Conservation (phyloP, 2,329 filamentous ascomycete genomes). For the Ceratocystis smalleyi region DNA sequence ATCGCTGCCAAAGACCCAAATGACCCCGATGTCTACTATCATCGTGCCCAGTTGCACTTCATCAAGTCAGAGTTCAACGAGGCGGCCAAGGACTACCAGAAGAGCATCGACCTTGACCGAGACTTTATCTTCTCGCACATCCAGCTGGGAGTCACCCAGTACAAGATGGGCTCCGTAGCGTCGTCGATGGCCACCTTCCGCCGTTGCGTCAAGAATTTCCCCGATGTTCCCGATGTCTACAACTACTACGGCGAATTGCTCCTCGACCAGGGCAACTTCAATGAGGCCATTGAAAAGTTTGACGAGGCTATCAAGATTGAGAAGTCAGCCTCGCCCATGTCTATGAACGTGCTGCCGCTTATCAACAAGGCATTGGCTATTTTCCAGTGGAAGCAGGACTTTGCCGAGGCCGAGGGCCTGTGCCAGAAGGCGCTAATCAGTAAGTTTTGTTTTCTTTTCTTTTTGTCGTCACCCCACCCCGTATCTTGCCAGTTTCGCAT, state of each 20-base stretch:
- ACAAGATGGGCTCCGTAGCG: conserved; percentile 97
- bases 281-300: conserved; percentile 94
- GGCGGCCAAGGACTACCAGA: conserved; percentile 96
- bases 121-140: conserved; percentile 99
- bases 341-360: conserved; percentile 91
- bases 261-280: conserved; percentile 88
- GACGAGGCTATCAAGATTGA: conserved; percentile 98
- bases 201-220: conserved; percentile 95
- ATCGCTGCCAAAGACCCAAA: conserved; percentile 71
- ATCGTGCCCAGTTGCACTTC: conserved; percentile 95
- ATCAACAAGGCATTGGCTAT: conserved; percentile 97
- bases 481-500: not conserved
- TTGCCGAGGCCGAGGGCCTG: conserved; percentile 81
- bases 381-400: conserved; percentile 98
- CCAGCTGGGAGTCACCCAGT: conserved; percentile 95
- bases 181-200: conserved; percentile 98
- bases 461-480: not conserved
- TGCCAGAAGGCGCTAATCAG: conserved; percentile 96
- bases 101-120: conserved; percentile 90
- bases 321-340: conserved; percentile 80
- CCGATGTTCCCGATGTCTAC: conserved; percentile 91
- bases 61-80: conserved; percentile 88
- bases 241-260: conserved; percentile 98
- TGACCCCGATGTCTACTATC: conserved; percentile 97
- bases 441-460: conserved; percentile 35